Conservation (phyloP, 2,329 filamentous ascomycete genomes). For the Tolypocladium ovalisporum region DNA sequence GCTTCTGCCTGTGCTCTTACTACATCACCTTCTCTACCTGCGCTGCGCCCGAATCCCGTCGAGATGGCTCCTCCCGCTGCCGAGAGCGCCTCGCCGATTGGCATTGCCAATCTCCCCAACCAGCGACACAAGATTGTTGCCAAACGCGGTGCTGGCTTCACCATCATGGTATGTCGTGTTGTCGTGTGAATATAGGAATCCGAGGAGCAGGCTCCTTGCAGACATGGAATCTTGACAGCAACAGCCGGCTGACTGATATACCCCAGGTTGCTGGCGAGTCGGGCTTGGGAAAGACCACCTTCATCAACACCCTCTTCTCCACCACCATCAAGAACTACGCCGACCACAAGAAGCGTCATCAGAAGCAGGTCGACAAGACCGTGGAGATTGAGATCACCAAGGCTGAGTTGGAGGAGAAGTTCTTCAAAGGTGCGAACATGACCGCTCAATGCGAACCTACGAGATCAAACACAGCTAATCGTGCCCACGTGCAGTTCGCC, state of each 20-base stretch:
- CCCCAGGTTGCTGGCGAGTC: constrained; percentile 91
- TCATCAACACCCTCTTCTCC: constrained; percentile 99
- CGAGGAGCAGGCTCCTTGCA: not conserved
- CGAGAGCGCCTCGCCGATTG: constrained; percentile 57
- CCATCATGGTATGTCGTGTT: constrained; percentile 78
- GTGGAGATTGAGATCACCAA: constrained; percentile 99
- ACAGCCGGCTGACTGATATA: constrained; percentile 5
- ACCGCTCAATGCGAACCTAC: not conserved
- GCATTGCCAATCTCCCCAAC: constrained; percentile 65
- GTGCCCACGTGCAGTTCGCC: constrained; percentile 54
- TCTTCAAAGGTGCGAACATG: constrained; percentile 80
- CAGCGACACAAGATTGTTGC: constrained; percentile 67
- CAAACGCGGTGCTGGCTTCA: constrained; percentile 91
- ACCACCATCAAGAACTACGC: constrained; percentile 99
- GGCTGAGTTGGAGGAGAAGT: constrained; percentile 99
- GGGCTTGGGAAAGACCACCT: constrained; percentile 96
- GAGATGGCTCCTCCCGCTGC: constrained; percentile 47
- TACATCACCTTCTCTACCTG: constrained; percentile 1
- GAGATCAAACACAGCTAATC: constrained; percentile 8
- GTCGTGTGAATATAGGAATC: not conserved
- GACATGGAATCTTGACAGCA: not conserved
- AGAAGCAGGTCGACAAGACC: constrained; percentile 99
- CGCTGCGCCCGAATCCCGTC: constrained; percentile 11
- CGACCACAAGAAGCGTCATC: constrained; percentile 97
- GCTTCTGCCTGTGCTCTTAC: not conserved